Evolutionary conservation across 2,329 filamentous ascomycete species (phyloP).

Genomic region (Penicillium sp.): DNA sequence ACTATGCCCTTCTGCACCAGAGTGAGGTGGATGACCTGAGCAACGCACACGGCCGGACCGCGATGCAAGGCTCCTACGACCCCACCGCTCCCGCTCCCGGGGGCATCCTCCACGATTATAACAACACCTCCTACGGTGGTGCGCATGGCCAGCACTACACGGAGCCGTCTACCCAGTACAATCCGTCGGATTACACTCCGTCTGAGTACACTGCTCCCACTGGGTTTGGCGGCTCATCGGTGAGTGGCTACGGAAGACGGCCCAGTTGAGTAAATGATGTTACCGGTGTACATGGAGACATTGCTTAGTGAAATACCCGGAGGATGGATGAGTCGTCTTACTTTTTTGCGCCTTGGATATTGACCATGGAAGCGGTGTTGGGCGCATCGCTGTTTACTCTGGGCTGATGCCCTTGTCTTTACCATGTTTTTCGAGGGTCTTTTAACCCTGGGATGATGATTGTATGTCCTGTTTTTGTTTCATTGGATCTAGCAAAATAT

Average conservation of each 20-base stretch:
- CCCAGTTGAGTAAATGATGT: slow-evolving; percentile 2
- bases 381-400: slow-evolving; percentile 21
- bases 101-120: slow-evolving; percentile 33
- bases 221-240: slow-evolving; percentile 11
- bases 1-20: slow-evolving; percentile 46
- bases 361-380: slow-evolving; percentile 29
- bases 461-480: slow-evolving; percentile 7
- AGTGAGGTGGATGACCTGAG: slow-evolving; percentile 39
- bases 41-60: slow-evolving; percentile 27
- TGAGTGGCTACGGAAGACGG: slow-evolving; percentile 18
- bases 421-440: slow-evolving; percentile 1
- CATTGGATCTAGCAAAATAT: slow-evolving; percentile 3
- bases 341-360: slow-evolving; percentile 21
- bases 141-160: slow-evolving; percentile 31
- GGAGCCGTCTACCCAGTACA: slow-evolving; percentile 4
- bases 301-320: slow-evolving; percentile 15
- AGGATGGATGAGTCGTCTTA: slow-evolving; percentile 10
- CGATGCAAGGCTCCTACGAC: slow-evolving; percentile 35
- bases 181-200: slow-evolving; percentile 6
- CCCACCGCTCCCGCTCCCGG: slow-evolving; percentile 28
- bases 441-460: slow-evolving; percentile 5
- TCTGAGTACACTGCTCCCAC: slow-evolving; percentile 10
- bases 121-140: slow-evolving; percentile 35
- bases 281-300: background rate
- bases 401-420: slow-evolving; percentile 10